These are phyloP conservation scores for Eragrostis curvula DNA, from an alignment of 176 grass and related monocot species.

Conservation along the genomic window DNA sequence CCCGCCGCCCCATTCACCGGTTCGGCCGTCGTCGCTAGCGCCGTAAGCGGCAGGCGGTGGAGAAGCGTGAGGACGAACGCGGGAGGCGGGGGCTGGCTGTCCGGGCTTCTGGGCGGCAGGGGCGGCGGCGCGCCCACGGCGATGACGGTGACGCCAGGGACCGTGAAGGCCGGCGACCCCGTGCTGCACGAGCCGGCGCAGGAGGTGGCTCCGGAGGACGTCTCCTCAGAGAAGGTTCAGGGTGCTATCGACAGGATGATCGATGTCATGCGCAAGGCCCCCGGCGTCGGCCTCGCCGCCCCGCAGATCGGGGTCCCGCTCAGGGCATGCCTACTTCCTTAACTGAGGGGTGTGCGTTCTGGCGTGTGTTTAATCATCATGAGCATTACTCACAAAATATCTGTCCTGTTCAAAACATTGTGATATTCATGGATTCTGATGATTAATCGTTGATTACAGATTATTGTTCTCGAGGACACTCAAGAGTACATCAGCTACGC, in stretches of 20 bases:
- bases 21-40: neutral
- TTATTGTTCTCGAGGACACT: conserved; percentile 93
- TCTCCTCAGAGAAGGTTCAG: conserved; percentile 74
- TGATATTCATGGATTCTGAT: neutral
- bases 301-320: conserved; percentile 85
- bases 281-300: conserved; percentile 91
- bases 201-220: conserved; percentile 53
- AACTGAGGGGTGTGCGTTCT: neutral
- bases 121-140: conserved; percentile 36
- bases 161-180: conserved; percentile 84
- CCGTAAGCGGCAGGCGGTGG: neutral
- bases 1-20: neutral
- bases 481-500: conserved; percentile 94
- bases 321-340: conserved; percentile 49
- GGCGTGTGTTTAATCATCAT: neutral
- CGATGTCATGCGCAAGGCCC: conserved; percentile 76
- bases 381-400: neutral
- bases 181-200: conserved; percentile 82
- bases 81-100: conserved; percentile 56
- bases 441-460: conserved; percentile 48
- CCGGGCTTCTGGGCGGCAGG: conserved; percentile 49
- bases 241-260: conserved; percentile 87
- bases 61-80: conserved; percentile 34
- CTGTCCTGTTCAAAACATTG: neutral
- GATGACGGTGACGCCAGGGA: conserved; percentile 59